phyloP scores from a whole-genome alignment of 768 basidiomycete genomes.

The Suillus occidentalis region DNA sequence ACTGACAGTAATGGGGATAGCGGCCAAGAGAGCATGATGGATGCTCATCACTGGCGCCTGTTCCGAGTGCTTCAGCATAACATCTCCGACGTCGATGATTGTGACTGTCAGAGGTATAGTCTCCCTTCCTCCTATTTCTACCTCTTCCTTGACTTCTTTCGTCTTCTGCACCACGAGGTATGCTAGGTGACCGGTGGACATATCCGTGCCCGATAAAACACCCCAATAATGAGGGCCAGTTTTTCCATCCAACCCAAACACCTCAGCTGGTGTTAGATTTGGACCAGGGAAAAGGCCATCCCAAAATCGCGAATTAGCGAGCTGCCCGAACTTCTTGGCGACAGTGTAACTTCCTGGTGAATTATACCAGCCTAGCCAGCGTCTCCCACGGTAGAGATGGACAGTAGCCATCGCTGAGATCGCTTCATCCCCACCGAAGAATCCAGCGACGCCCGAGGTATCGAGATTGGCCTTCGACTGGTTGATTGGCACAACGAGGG shows the following conservation, averaged over 20 bases:
- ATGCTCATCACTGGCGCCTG: constrained; percentile 10
- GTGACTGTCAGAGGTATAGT: constrained; percentile 17
- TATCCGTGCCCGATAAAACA: constrained; percentile 24
- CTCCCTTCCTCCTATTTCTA: constrained; percentile 20
- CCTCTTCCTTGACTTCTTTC: constrained; percentile 10
- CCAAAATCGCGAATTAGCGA: constrained; percentile 28
- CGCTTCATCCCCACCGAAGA: constrained; percentile 37
- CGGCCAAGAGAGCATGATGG: constrained; percentile 17
- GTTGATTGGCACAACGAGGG: neutral
- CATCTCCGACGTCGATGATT: constrained; percentile 14
- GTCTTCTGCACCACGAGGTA: constrained; percentile 19
- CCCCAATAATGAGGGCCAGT: constrained; percentile 28
- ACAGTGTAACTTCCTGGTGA: constrained; percentile 33
- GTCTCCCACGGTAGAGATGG: constrained; percentile 32
- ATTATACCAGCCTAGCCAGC: constrained; percentile 40
- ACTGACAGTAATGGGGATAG: constrained; percentile 27
- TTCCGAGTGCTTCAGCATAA: constrained; percentile 8
- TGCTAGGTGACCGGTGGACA: constrained; percentile 22
- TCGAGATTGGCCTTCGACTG: constrained; percentile 20
- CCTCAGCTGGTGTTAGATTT: constrained; percentile 18
- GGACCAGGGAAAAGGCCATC: constrained; percentile 24
- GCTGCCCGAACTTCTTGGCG: constrained; percentile 31
- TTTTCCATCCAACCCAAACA: constrained; percentile 29
- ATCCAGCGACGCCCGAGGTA: constrained; percentile 32
- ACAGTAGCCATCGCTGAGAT: constrained; percentile 35